Conservation (phyloP, 768 basidiomycete species). For the Leccinum barrowsii region DNA sequence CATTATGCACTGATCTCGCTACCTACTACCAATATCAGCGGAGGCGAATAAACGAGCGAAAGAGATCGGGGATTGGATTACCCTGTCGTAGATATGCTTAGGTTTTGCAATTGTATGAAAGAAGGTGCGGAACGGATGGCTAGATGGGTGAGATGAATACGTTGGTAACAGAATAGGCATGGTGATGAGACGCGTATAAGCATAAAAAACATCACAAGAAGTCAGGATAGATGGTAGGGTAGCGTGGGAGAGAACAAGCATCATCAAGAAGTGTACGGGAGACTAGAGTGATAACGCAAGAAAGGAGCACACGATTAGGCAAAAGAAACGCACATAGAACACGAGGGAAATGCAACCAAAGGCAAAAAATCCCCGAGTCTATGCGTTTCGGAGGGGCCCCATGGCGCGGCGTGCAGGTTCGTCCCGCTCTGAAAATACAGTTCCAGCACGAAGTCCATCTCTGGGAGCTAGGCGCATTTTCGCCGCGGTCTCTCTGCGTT, state of each 20-base stretch:
- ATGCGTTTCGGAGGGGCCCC: constrained; percentile 25
- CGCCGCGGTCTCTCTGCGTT: constrained; percentile 20
- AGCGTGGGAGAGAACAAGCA: constrained; percentile 1
- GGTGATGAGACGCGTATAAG: constrained; percentile 1
- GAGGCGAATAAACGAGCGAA: constrained; percentile 7
- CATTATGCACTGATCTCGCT: not conserved
- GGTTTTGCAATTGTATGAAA: not conserved
- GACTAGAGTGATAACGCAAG: constrained; percentile 12
- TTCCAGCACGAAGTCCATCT: constrained; percentile 31
- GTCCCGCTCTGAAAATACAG: constrained; percentile 26
- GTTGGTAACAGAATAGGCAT: not conserved
- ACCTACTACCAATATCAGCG: not conserved
- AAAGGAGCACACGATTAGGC: not conserved
- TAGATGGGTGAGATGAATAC: constrained; percentile 5
- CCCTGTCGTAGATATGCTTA: constrained; percentile 7
- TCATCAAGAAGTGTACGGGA: constrained; percentile 9
- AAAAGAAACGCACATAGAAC: not conserved
- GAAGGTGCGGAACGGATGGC: constrained; percentile 1
- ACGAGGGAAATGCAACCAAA: not conserved
- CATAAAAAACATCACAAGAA: constrained; percentile 6
- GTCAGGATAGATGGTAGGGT: not conserved
- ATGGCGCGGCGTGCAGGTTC: constrained; percentile 30
- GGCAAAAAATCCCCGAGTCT: not conserved
- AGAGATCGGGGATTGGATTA: constrained; percentile 5
- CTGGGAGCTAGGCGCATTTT: constrained; percentile 22